Evolutionary conservation across 2,329 filamentous ascomycete genomes (phyloP).

Genomic region (Macroventuria anomochaeta): DNA sequence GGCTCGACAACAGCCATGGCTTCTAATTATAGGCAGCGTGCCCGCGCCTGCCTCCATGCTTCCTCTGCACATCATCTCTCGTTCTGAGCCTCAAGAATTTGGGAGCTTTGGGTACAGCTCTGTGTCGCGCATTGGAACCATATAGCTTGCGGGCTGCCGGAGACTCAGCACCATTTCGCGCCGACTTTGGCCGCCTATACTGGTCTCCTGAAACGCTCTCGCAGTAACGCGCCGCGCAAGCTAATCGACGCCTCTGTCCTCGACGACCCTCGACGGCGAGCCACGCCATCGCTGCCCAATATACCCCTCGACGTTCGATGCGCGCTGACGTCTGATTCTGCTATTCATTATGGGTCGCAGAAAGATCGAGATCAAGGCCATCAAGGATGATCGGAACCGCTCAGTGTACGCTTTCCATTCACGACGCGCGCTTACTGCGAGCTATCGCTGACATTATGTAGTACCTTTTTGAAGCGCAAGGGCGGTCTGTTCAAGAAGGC

Average conservation of each 20-base stretch:
- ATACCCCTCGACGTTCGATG: slow-evolving; percentile 32
- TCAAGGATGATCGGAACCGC: slow-evolving; percentile 97
- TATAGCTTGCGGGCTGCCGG: slow-evolving; percentile 35
- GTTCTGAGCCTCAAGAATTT: slow-evolving; percentile 36
- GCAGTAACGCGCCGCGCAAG: slow-evolving; percentile 32
- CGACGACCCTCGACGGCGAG: slow-evolving; percentile 30
- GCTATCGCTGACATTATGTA: slow-evolving; percentile 52
- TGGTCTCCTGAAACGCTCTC: slow-evolving; percentile 36
- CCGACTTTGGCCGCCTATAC: slow-evolving; percentile 32
- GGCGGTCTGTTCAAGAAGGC: slow-evolving; percentile 99
- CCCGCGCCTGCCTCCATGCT: slow-evolving; percentile 32
- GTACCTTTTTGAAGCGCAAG: slow-evolving; percentile 98
- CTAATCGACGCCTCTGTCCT: slow-evolving; percentile 35
- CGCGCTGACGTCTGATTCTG: slow-evolving; percentile 34
- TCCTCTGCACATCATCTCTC: slow-evolving; percentile 37
- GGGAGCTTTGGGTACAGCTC: slow-evolving; percentile 19
- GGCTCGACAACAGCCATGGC: slow-evolving; percentile 27
- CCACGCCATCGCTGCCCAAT: slow-evolving; percentile 21
- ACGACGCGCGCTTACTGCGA: slow-evolving; percentile 18
- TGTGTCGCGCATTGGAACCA: slow-evolving; percentile 33
- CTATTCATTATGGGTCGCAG: slow-evolving; percentile 79
- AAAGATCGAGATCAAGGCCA: slow-evolving; percentile 99
- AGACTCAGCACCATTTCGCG: slow-evolving; percentile 21
- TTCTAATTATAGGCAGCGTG: slow-evolving; percentile 39
- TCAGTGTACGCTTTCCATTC: slow-evolving; percentile 76